These are phyloP conservation scores for Torrubiellomyces zombiae DNA, from an alignment of 2,329 filamentous ascomycete genomes.

Conservation along the genomic window DNA sequence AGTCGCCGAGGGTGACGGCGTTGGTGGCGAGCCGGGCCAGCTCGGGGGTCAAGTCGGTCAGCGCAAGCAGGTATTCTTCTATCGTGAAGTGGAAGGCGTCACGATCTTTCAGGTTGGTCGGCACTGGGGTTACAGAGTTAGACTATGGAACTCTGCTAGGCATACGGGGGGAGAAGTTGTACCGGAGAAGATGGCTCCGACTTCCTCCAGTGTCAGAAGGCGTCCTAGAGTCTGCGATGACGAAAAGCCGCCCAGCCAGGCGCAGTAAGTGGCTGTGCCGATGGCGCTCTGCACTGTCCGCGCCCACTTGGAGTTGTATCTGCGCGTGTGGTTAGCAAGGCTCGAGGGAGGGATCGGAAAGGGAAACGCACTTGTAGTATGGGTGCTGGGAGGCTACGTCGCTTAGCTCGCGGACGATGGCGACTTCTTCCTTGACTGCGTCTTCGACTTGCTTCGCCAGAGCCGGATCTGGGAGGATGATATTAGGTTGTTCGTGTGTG, in stretches of 20 bases:
- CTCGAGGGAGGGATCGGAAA: not conserved
- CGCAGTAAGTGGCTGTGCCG: constrained; percentile 37
- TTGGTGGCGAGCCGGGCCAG: constrained; percentile 84
- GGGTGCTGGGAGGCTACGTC: constrained; percentile 67
- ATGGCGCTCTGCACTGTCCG: constrained; percentile 68
- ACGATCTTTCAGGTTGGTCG: constrained; percentile 75
- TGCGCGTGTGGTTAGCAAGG: constrained; percentile 14
- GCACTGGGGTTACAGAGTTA: constrained; percentile 37
- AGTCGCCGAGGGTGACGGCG: constrained; percentile 76
- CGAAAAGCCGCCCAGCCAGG: constrained; percentile 65
- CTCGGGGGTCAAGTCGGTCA: constrained; percentile 81
- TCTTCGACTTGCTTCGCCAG: constrained; percentile 56
- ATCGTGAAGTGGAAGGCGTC: constrained; percentile 93
- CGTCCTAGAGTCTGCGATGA: constrained; percentile 35
- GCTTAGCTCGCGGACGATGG: constrained; percentile 53
- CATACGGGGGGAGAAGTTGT: constrained; percentile 12
- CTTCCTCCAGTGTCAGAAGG: constrained; percentile 75
- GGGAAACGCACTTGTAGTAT: constrained; percentile 66
- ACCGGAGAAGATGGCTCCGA: constrained; percentile 65
- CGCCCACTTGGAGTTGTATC: constrained; percentile 73
- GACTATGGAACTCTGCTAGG: not conserved
- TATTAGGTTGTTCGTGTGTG: constrained; percentile 3
- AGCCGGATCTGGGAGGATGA: constrained; percentile 30
- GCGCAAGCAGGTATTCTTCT: constrained; percentile 84
- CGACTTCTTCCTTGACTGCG: constrained; percentile 54